Evolutionary conservation across 306 rosid genomes (phyloP), one percentile per base, ranked within the genome.

Genomic region (Astragalus membranaceus): DNA sequence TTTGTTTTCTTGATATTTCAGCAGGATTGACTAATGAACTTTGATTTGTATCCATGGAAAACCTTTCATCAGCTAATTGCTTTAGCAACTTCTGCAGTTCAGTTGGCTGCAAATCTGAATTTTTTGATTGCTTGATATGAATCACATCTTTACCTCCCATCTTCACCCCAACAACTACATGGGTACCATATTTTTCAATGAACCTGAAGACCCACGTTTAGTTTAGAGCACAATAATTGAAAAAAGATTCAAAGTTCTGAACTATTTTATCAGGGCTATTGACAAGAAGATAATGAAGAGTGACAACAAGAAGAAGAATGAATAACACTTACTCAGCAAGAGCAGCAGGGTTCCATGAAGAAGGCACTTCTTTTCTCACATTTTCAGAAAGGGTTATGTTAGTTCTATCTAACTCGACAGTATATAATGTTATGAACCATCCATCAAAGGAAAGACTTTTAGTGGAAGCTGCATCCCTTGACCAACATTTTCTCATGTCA

Each of bases 121-220:
- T 82, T 49, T 74, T 85, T 29, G 79, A 75, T 80, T 94, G 97
- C 86, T 83, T 94, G 67, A 88, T 64, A 77, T 84, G 91, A 77
- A 90, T 63, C 13, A 85, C 90, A 75, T 94, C 97, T 70, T 90
- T 90, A 11, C 98, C 98, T 64, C 98, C 98, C 98, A 94, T 90
- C 85, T 86, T 86, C 78, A 87, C 95, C 42, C 98, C 98, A 68
- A 88, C 95, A 81, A 94, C 79, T 49, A 90, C 51, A 74, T 90
- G 97, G 15, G 98, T 94, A 8, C 98, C 98, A 68, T 90, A 90
- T 32, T 90, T 90, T 26, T 87, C 90, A 72, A 94, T 88, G 79
- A 94, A 94, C 87, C 98, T 94, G 92, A 73, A 80, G 72, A 80
- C 17, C 15, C 75, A 78, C 29, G 59, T 44, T 77, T 69, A 5